phyloP scores from a whole-genome alignment of 73 alveolate species.

The Symbiodinium natans region DNA sequence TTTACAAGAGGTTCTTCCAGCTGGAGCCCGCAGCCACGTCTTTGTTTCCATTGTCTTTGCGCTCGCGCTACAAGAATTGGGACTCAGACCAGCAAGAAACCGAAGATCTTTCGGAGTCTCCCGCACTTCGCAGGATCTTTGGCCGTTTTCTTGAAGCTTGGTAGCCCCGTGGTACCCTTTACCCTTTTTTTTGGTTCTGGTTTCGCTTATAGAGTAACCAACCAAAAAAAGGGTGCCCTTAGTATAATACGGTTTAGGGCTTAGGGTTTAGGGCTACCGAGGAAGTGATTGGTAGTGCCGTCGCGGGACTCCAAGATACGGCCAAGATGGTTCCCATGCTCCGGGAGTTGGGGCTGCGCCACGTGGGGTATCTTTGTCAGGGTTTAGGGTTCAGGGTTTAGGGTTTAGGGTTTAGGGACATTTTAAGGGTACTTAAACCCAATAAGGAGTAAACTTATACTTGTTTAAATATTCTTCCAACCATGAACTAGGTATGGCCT shows the following conservation, averaged over 20 bases:
- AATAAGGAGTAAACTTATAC: no score
- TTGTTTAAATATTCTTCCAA: no score
- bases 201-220: no score
- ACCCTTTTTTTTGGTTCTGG: no score
- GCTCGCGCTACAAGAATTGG: constrained; percentile 4
- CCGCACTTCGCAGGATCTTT: not conserved
- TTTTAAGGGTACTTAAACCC: no score
- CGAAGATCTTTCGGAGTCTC: not conserved
- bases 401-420: not conserved
- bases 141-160: not conserved
- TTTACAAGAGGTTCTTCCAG: not conserved
- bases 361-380: not conserved
- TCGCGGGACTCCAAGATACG: not conserved
- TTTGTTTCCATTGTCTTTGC: not conserved
- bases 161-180: no score
- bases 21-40: not conserved
- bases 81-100: not conserved
- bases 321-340: constrained; percentile 27
- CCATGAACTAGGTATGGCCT: not conserved
- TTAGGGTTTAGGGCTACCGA: no score
- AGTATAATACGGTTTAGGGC: no score
- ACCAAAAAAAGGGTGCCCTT: no score
- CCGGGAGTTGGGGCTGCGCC: constrained; percentile 9
- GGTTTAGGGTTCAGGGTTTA: no score
- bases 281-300: not conserved